Evolutionary conservation across 2,329 filamentous ascomycete species (phyloP), one percentile per base, ranked within the genome.

Genomic region (Albifimbria verrucaria): DNA sequence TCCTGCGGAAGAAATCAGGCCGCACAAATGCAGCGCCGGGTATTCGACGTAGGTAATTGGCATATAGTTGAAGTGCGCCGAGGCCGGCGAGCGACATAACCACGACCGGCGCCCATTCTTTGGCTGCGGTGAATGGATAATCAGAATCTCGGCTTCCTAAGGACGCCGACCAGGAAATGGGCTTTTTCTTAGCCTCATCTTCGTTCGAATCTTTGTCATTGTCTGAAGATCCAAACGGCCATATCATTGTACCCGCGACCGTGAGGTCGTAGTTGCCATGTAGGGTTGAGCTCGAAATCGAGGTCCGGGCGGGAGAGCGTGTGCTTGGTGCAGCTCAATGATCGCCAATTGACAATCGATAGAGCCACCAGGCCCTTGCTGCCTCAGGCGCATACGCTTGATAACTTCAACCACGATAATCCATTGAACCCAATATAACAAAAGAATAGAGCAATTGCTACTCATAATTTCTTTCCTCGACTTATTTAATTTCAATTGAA

Each of bases 41-140:
- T 53, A 97, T 90, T 50, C 94, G 89, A 32, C 91, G 88, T 48
- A 99, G 76, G 67, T 92, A 94, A 53, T 80, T 87, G 62, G 81
- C 83, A 72, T 92, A 92, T 46, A 92, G 61, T 48, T 73, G 72
- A 36, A 75, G 56, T 15, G 70, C 68, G 15, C 67, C 67, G 21
- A 75, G 65, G 23, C 71, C 70, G 12, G 66, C 63, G 12, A 75
- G 60, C 5, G 72, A 72, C 52, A 71, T 69, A 4, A 67, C 49
- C 12, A 73, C 68, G 10, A 70, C 62, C 1, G 72, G 72, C 41
- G 67, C 70, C 72, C 72, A 74, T 54, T 72, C 64, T 55, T 70
- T 70, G 42, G 70, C 70, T 11, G 69, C 68, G 43, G 57, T 58
- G n/a, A 73, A 62, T n/a, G n/a, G n/a, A 22, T 61, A 65, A 26